Conservation (phyloP, 176 grass and related monocot species). For the Hordeum vulgare region MorexV3_pseudomolecules_assembly NC_058520.1:485418154-485418653, state of each 20-base stretch:
- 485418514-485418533: neutral
- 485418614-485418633: too few relatives aligned
- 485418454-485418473: neutral
- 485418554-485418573: neutral
- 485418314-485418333: conserved; percentile 1
- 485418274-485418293: conserved; percentile 10
- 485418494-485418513: neutral
- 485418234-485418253: conserved; percentile 51
- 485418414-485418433: neutral
- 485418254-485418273: conserved; percentile 34
- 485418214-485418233: conserved; percentile 40
- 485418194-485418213: conserved; percentile 38
- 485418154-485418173: neutral
- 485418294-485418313: conserved; percentile 10
- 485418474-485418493: neutral
- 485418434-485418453: conserved; percentile 5
- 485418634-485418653: too few relatives aligned
- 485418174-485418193: conserved; percentile 39
- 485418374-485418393: neutral
- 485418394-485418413: neutral
- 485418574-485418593: too few relatives aligned
- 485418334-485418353: neutral
- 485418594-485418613: too few relatives aligned
- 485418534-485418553: neutral
- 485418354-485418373: neutral